These are phyloP conservation scores for Choanephora cucurbitarum DNA, from an alignment of 371 early-diverging fungal species.

Conservation along the genomic window DNA sequence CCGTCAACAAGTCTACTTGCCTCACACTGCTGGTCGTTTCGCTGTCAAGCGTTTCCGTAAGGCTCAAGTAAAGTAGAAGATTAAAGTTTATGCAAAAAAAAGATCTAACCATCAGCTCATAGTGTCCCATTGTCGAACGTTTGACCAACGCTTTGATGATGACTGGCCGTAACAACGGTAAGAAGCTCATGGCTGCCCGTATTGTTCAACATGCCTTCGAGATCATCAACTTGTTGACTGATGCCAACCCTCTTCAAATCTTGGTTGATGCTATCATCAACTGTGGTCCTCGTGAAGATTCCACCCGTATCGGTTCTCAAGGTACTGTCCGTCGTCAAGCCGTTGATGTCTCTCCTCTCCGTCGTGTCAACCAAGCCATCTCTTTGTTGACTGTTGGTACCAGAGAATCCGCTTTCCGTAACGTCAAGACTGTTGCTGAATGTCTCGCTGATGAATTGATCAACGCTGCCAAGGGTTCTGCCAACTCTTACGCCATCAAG, in stretches of 20 bases:
- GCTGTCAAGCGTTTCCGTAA: conserved; percentile 98
- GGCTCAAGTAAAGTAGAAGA: conserved; percentile 75
- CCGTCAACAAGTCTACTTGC: conserved; percentile 93
- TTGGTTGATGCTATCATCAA: conserved; percentile 99
- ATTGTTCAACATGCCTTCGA: conserved; percentile 99
- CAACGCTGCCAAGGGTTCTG: conserved; percentile 97
- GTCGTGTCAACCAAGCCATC: conserved; percentile 99
- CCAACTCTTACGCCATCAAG: conserved; percentile 98
- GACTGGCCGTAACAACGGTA: conserved; percentile 99
- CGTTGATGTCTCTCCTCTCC: conserved; percentile 99
- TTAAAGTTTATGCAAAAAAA: not conserved
- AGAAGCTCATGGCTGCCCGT: conserved; percentile 99
- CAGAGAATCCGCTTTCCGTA: conserved; percentile 41
- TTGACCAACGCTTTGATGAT: conserved; percentile 99
- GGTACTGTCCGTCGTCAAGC: conserved; percentile 99
- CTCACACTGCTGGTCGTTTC: conserved; percentile 99
- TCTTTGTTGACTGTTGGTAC: conserved; percentile 95
- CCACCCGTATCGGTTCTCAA: conserved; percentile 99
- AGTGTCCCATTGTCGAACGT: conserved; percentile 99
- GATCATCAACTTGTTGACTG: conserved; percentile 98
- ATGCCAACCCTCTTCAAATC: conserved; percentile 99
- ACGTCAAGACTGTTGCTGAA: conserved; percentile 61
- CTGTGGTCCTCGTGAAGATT: conserved; percentile 99
- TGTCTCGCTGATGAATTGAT: conserved; percentile 99
- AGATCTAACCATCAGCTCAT: conserved; percentile 3